phyloP scores from a whole-genome alignment of 2,329 filamentous ascomycete genomes.

The Cladophialophora carrionii region DNA sequence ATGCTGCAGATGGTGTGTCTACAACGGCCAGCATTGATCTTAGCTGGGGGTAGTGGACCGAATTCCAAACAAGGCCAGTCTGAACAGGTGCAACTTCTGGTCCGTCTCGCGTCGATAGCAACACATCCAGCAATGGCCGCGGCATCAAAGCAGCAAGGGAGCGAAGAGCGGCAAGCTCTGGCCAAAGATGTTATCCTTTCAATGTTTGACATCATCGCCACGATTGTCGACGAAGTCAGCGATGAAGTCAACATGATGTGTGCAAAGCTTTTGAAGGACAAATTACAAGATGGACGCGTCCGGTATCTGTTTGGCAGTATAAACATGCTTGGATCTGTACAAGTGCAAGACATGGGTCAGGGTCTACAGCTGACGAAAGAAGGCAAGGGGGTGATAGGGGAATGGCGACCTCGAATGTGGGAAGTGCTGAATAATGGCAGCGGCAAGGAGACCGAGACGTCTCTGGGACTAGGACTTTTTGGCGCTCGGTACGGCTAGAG shows the following conservation, averaged over 20 bases:
- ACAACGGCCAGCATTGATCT: conserved; percentile 26
- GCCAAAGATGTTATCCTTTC: conserved; percentile 38
- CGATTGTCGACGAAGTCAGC: conserved; percentile 50
- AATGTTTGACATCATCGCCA: conserved; percentile 51
- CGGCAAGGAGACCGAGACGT: conserved; percentile 35
- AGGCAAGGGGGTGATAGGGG: conserved; percentile 33
- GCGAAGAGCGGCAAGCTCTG: conserved; percentile 25
- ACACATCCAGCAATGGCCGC: conserved; percentile 42
- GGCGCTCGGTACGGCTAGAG: conserved; percentile 30
- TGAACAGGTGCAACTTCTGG: conserved; percentile 36
- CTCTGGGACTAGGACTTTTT: conserved; percentile 38
- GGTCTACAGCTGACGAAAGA: conserved; percentile 36
- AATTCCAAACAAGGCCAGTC: conserved; percentile 32
- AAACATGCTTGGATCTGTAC: conserved; percentile 31
- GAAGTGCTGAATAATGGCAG: conserved; percentile 38
- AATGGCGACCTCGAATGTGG: conserved; percentile 38
- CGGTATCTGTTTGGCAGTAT: conserved; percentile 36
- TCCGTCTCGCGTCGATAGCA: conserved; percentile 39
- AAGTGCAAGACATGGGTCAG: conserved; percentile 32
- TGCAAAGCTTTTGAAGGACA: conserved; percentile 48
- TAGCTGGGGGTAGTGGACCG: conserved; percentile 11
- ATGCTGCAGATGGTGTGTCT: conserved; percentile 36
- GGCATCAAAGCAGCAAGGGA: conserved; percentile 25
- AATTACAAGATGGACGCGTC: conserved; percentile 31
- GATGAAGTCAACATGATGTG: conserved; percentile 51